These are phyloP conservation scores for Skeletonema tropicum DNA, from an alignment of 108 stramenopile species.

Conservation along the genomic window DNA sequence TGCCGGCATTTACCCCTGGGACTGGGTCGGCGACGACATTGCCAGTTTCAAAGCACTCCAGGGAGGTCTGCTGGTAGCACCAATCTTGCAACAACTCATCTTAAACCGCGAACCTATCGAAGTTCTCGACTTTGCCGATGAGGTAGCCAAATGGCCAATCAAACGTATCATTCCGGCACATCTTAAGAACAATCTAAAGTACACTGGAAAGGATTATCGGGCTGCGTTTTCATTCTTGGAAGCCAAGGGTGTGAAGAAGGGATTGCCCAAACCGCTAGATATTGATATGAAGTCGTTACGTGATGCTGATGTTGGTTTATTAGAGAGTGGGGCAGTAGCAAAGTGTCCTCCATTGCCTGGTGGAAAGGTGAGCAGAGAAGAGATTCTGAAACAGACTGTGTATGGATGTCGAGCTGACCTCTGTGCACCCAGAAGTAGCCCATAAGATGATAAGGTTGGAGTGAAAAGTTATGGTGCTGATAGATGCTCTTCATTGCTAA, in stretches of 20 bases:
- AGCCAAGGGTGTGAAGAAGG: constrained; percentile 71
- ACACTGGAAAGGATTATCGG: constrained; percentile 83
- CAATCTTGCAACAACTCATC: constrained; percentile 91
- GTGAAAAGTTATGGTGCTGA: neutral
- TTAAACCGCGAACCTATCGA: constrained; percentile 88
- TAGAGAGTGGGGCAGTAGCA: constrained; percentile 80
- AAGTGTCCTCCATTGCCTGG: constrained; percentile 76
- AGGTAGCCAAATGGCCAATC: constrained; percentile 83
- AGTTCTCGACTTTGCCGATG: constrained; percentile 85
- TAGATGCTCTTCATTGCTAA: constrained; percentile 4
- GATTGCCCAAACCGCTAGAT: constrained; percentile 81
- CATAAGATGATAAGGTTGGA: neutral
- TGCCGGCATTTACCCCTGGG: constrained; percentile 87
- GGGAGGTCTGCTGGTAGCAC: constrained; percentile 89
- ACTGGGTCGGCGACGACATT: constrained; percentile 83
- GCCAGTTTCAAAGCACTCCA: constrained; percentile 82
- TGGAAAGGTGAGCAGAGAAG: constrained; percentile 67
- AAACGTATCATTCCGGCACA: constrained; percentile 91
- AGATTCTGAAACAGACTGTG: constrained; percentile 71
- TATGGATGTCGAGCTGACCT: constrained; percentile 69
- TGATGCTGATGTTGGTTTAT: constrained; percentile 78
- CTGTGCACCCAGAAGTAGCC: constrained; percentile 60
- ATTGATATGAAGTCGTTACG: constrained; percentile 78
- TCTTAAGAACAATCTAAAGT: constrained; percentile 84
- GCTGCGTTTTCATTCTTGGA: constrained; percentile 88